Conservation (phyloP, 768 basidiomycete species). For the Hygrophoropsis aurantiaca region DNA sequence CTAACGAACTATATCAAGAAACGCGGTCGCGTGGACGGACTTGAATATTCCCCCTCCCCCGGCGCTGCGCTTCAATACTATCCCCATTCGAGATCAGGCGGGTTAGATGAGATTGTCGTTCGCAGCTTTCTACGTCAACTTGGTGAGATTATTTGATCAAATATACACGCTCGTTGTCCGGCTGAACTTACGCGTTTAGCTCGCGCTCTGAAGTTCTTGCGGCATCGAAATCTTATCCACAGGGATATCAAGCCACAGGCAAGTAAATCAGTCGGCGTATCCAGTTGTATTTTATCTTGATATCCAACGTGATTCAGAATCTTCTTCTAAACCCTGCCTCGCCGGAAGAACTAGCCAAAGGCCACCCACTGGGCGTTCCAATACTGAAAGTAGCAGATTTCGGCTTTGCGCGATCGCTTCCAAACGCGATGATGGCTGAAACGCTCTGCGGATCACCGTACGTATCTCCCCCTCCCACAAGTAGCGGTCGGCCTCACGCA, state of each 20-base stretch:
- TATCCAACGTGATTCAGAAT: constrained; percentile 54
- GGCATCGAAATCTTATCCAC: constrained; percentile 88
- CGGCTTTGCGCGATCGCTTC: constrained; percentile 92
- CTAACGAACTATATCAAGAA: constrained; percentile 97
- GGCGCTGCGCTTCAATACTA: constrained; percentile 79
- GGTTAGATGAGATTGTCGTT: constrained; percentile 86
- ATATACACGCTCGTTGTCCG: background rate
- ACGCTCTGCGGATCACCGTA: constrained; percentile 97
- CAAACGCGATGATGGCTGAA: constrained; percentile 93
- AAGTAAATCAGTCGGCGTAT: background rate
- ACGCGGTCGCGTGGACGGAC: constrained; percentile 86
- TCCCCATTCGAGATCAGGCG: constrained; percentile 88
- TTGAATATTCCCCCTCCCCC: constrained; percentile 76
- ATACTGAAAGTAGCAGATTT: constrained; percentile 98
- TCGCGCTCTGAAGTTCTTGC: constrained; percentile 89
- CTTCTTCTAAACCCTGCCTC: constrained; percentile 84
- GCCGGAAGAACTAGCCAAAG: constrained; percentile 74
- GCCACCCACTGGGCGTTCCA: constrained; percentile 90
- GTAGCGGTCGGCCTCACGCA: constrained; percentile 1
- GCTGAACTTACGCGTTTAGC: constrained; percentile 46
- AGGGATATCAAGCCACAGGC: constrained; percentile 97
- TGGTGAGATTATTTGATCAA: constrained; percentile 43
- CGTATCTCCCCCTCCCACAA: constrained; percentile 31
- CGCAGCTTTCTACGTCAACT: constrained; percentile 91
- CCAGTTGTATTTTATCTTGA: too few relatives aligned